Percentiles rank a stretch among this genome's conserved stretches.
Evolutionary conservation across 108 stramenopile genomes (phyloP).

Genomic region (Schizochytrium sp.): DNA sequence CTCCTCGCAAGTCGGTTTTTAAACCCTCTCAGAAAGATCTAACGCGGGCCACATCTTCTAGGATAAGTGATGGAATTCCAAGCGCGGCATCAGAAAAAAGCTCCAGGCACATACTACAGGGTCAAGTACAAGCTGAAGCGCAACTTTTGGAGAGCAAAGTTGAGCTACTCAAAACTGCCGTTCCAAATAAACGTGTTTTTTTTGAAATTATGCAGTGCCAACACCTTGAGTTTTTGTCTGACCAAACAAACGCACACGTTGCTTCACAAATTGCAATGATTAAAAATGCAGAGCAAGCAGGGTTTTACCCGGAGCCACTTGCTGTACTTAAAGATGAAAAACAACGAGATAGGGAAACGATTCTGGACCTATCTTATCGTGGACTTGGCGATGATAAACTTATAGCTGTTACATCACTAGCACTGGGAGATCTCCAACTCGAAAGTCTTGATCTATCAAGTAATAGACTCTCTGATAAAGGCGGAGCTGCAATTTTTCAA

Average conservation of each 20-base stretch:
- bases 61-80: background rate
- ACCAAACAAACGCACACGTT: background rate
- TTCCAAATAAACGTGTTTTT: background rate
- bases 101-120: no score
- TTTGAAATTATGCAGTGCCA: slow-evolving; percentile 13
- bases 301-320: background rate
- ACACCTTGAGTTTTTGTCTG: background rate
- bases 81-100: no score
- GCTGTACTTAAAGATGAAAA: slow-evolving; percentile 2
- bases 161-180: background rate
- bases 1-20: background rate
- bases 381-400: slow-evolving; percentile 19
- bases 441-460: background rate
- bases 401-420: background rate
- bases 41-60: no score
- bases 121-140: no score
- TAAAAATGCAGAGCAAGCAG: background rate
- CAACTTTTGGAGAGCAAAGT: background rate
- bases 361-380: background rate
- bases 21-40: background rate
- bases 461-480: background rate
- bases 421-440: background rate
- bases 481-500: background rate
- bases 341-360: background rate
- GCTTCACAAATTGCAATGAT: background rate